Conservation (phyloP, 176 grass and related monocot species). For the Triticum aestivum region DNA sequence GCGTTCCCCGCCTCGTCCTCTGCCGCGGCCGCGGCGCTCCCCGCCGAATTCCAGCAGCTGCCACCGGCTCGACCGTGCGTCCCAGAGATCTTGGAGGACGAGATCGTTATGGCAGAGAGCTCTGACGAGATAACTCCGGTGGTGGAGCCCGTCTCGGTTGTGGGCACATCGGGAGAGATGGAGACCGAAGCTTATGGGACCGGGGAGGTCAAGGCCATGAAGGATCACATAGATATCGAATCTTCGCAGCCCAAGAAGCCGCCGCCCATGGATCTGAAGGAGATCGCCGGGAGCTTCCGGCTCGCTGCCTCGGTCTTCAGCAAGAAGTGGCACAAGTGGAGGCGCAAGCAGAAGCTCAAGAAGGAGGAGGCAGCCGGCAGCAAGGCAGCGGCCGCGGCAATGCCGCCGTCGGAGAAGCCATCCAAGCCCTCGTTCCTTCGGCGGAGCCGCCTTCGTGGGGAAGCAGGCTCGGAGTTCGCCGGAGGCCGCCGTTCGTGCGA, state of each 20-base stretch:
- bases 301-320: constrained; percentile 95
- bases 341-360: constrained; percentile 91
- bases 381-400: constrained; percentile 48
- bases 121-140: constrained; percentile 63
- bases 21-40: constrained; percentile 43
- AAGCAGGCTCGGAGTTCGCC: constrained; percentile 32
- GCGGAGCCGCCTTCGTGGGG: constrained; percentile 32
- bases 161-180: constrained; percentile 61
- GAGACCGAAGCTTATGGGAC: constrained; percentile 23
- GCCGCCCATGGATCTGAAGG: constrained; percentile 79
- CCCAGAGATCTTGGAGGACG: constrained; percentile 46
- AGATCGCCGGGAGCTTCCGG: constrained; percentile 96
- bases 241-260: constrained; percentile 50
- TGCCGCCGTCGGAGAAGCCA: constrained; percentile 36
- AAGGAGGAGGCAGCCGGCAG: constrained; percentile 56
- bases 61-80: constrained; percentile 36
- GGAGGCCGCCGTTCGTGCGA: constrained; percentile 87
- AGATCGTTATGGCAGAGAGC: constrained; percentile 42
- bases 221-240: constrained; percentile 96
- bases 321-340: constrained; percentile 98
- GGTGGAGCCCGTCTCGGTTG: constrained; percentile 45
- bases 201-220: constrained; percentile 55
- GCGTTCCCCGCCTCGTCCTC: constrained; percentile 57
- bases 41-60: constrained; percentile 34
- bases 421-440: constrained; percentile 50